These are phyloP conservation scores for Alnus rubra DNA, from an alignment of 306 rosid species.

Conservation along the genomic window DNA sequence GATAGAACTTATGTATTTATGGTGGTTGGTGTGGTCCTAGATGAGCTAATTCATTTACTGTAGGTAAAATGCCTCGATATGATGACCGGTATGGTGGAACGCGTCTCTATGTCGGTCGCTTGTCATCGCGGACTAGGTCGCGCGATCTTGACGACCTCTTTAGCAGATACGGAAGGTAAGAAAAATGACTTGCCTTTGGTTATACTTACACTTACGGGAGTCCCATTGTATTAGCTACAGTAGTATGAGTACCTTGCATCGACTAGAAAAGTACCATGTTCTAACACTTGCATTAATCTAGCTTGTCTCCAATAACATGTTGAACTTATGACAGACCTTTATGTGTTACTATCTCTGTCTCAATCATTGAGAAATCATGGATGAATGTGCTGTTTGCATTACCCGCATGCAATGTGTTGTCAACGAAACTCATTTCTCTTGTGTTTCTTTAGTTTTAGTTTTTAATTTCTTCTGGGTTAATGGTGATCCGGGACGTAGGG, in stretches of 20 bases:
- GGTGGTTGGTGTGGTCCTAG: not conserved
- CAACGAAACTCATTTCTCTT: not conserved
- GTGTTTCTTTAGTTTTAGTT: not conserved
- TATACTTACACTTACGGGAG: not conserved
- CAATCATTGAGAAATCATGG: not conserved
- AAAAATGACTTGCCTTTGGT: not conserved
- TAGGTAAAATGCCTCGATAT: slow-evolving; percentile 69
- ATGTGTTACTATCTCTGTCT: not conserved
- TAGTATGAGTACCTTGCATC: slow-evolving; percentile 19
- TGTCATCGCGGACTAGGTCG: slow-evolving; percentile 63
- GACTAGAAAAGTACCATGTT: not conserved
- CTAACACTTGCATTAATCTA: not conserved
- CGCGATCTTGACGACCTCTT: slow-evolving; percentile 75
- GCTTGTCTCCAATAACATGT: not conserved
- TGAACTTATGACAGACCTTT: not conserved
- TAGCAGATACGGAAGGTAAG: slow-evolving; percentile 77
- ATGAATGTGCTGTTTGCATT: not conserved
- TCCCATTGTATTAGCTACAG: not conserved
- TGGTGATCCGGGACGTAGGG: not conserved
- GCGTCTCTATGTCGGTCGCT: slow-evolving; percentile 73
- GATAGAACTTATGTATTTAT: not conserved
- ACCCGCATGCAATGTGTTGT: not conserved
- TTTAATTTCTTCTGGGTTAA: not conserved
- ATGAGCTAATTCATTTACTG: not conserved
- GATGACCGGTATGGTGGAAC: slow-evolving; percentile 71